Base-by-base conservation (phyloP, 2,329 filamentous ascomycete genomes). In the Fusarium luffae region DNA sequence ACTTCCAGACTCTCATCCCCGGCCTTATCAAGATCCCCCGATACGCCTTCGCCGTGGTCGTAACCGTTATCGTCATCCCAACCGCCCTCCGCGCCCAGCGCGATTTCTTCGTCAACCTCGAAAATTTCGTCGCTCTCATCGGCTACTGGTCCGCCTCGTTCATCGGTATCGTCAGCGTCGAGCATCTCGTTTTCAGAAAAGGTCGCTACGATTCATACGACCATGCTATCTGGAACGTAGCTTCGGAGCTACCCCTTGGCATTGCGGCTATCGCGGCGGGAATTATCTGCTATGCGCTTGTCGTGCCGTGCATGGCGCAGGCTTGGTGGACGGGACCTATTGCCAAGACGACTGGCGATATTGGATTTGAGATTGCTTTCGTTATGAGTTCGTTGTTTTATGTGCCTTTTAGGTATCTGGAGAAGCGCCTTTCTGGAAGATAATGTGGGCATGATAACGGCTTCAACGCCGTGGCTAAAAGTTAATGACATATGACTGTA, bases 321-420 rank as follows among this genome's bases (percentile, higher is more conserved):
- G 85, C 83, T 6, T 90, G 88, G 88, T 90, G 84, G 73, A 85
- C 82, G 11, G 88, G 88, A 0, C 88, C 88, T 0, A 86, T 90
- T 69, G 88, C 88, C 1, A 78, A 83, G 76, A 84, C 72, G 37
- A 89, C 88, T 13, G 89, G 89, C 0, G 89, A 91, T 68, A 86
- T 91, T 75, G 89, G 89, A 1, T 90, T 91, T 60, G 89, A 91
- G 79, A 78, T 89, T 75, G 88, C 88, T 0, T 85, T 90, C 72
- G 82, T 82, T 28, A 74, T 87, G 59, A 85, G 84, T 14, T 82
- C 77, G 3, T 13, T 86, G 32, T 75, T 81, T 27, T 88, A 86
- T 57, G 51, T 85, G 3, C 84, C 84, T 5, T 75, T 87, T 14
- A 78, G 85, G 9, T 82, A 78, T 72, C 51, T 82, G 0, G 85